Evolutionary conservation across 2,329 filamentous ascomycete genomes (phyloP).

Genomic region (Fusarium continuum): DNA sequence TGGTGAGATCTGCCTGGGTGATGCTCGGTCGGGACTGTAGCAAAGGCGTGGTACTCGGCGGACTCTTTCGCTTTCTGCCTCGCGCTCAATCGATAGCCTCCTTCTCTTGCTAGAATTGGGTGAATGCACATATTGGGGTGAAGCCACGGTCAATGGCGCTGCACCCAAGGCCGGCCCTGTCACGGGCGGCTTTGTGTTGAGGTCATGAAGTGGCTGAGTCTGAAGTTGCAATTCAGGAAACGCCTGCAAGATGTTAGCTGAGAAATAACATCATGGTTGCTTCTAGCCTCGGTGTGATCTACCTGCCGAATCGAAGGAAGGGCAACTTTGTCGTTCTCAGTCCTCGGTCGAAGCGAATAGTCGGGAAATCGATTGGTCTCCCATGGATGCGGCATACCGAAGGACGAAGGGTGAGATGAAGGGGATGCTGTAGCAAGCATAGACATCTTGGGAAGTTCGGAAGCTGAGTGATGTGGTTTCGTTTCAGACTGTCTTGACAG

Average conservation of each 20-base stretch:
- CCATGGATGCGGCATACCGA: constrained; percentile 54
- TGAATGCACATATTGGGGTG: constrained; percentile 61
- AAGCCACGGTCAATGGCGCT: constrained; percentile 45
- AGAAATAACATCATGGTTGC: neutral
- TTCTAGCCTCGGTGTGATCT: constrained; percentile 26
- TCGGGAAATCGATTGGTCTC: constrained; percentile 49
- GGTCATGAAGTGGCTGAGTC: constrained; percentile 48
- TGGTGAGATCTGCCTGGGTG: constrained; percentile 51
- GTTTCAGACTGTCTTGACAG: constrained; percentile 45
- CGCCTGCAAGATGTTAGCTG: constrained; percentile 49
- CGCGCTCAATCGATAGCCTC: constrained; percentile 55
- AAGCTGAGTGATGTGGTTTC: constrained; percentile 37
- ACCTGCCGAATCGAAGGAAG: constrained; percentile 65
- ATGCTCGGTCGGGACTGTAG: constrained; percentile 48
- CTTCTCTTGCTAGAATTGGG: constrained; percentile 59
- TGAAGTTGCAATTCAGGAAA: constrained; percentile 57
- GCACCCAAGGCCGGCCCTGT: constrained; percentile 50
- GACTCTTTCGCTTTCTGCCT: constrained; percentile 51
- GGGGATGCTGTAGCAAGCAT: constrained; percentile 59
- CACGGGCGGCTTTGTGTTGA: constrained; percentile 44
- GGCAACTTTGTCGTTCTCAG: constrained; percentile 53
- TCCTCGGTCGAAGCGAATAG: constrained; percentile 48
- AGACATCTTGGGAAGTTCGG: constrained; percentile 56
- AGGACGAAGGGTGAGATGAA: constrained; percentile 51
- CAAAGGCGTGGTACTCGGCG: constrained; percentile 60